phyloP scores from a whole-genome alignment of 176 grass and related monocot genomes.

The Hordeum vulgare region MorexV3_pseudomolecules_assembly NC_058522.1:408437989-408438488 shows the following conservation, averaged over 20 bases:
- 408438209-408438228: conserved; percentile 30
- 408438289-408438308: neutral
- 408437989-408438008: conserved; percentile 86
- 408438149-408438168: conserved; percentile 72
- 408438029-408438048: neutral
- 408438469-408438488: neutral
- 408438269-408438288: neutral
- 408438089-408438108: neutral
- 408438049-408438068: neutral
- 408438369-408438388: neutral
- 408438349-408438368: neutral
- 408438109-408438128: neutral
- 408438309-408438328: neutral
- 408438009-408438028: conserved; percentile 82
- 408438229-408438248: conserved; percentile 54
- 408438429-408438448: conserved; percentile 79
- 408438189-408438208: conserved; percentile 92
- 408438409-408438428: conserved; percentile 59
- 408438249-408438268: neutral
- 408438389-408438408: conserved; percentile 5
- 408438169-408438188: conserved; percentile 94
- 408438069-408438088: neutral
- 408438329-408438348: neutral
- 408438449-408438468: conserved; percentile 71
- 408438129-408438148: conserved; percentile 38